Evolutionary conservation across 202 grass and related monocot species (phyloP).

Genomic region (Panicum hallii): DNA sequence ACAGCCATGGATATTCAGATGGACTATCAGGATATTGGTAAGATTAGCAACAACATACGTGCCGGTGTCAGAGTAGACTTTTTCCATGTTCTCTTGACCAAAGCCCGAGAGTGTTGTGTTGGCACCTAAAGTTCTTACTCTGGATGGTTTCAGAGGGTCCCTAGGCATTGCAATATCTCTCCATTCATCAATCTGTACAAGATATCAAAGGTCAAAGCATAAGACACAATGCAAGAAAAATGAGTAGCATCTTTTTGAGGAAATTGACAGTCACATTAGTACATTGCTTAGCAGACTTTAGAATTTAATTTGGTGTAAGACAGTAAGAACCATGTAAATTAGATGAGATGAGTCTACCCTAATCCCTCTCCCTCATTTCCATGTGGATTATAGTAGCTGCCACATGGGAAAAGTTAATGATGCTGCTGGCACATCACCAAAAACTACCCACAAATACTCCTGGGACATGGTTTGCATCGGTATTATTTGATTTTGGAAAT

Average conservation of each 20-base stretch:
- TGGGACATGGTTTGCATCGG: background rate
- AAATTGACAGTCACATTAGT: background rate
- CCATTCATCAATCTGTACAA: constrained; percentile 91
- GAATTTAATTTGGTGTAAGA: constrained; percentile 4
- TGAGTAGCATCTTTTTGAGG: background rate
- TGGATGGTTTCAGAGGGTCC: constrained; percentile 71
- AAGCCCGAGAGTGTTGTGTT: constrained; percentile 78
- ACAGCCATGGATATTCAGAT: constrained; percentile 28
- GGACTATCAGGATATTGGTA: constrained; percentile 29
- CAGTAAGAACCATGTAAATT: constrained; percentile 1
- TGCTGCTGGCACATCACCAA: background rate
- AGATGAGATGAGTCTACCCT: constrained; percentile 25
- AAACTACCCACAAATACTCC: background rate
- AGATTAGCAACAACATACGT: constrained; percentile 56
- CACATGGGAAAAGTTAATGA: background rate
- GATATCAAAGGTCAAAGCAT: constrained; percentile 39
- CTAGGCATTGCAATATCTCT: constrained; percentile 86
- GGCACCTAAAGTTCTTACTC: constrained; percentile 73
- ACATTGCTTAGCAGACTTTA: constrained; percentile 15
- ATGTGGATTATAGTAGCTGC: background rate
- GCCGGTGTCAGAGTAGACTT: constrained; percentile 51
- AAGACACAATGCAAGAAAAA: constrained; percentile 39
- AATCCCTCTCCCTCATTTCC: background rate
- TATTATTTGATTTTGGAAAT: background rate
- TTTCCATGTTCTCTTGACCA: constrained; percentile 76